Evolutionary conservation across 257 asterid species (phyloP), one percentile per base, ranked within the genome.

Genomic region (Cruciata laevipes): DNA sequence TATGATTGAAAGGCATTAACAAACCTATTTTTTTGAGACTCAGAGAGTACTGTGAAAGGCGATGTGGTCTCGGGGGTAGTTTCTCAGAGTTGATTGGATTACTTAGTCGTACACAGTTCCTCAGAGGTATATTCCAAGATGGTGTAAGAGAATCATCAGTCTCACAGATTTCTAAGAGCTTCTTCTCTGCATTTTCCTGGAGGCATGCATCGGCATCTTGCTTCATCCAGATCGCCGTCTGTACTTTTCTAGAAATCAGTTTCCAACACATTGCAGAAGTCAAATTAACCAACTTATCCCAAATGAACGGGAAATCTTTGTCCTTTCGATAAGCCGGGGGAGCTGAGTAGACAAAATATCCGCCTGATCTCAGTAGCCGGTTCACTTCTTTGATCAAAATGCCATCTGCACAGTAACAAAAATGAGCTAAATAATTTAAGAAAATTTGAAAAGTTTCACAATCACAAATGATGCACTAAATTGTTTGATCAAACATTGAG

Each of bases 221-320:
- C 83, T 88, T 88, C 59, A 82, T 76, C 97, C 97, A 94, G 69
- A 90, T 85, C 37, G 96, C 96, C 6, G 99, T 94, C 80, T 94
- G 97, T 69, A 94, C 89, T 83, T 90, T 79, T 66, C 87, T 87
- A 23, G 99, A 95, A 23, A 90, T 75, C 53, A 94, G 97, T 67
- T 88, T 94, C 99, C 99, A 88, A 85, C 97, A 94, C 96, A 88
- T 94, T 65, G 95, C 89, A 67, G 95, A 64, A 68, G 99, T 88
- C 66, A 90, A 70, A 53, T 76, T 83, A 75, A 75, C 76, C 83
- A 90, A 74, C 83, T 84, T 86, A 70, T 87, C 87, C 99, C 96
- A 94, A 76, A 90, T 85, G 44, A 71, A 27, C 0, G 93, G 97
- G 76, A 77, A 94, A 68, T 87, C 96, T 81, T 90, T 90, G 76